phyloP scores from a whole-genome alignment of 2,329 filamentous ascomycete species.

The Fusarium pseudoanthophilum region DNA sequence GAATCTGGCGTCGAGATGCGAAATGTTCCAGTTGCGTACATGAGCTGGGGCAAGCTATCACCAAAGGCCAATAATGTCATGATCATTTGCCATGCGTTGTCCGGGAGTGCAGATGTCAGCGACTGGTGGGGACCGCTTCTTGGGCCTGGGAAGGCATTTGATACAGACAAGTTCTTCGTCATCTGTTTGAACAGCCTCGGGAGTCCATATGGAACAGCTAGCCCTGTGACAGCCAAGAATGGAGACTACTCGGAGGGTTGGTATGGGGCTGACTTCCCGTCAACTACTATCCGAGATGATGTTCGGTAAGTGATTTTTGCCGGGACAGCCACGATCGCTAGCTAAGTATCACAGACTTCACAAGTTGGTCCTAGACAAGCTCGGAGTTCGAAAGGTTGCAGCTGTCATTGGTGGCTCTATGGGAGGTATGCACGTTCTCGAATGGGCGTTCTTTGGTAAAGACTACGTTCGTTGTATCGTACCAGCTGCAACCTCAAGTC shows the following conservation, averaged over 20 bases:
- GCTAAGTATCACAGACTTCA: neutral
- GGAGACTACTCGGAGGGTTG: neutral
- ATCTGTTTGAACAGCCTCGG: neutral
- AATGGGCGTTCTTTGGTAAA: neutral
- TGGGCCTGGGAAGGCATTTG: neutral
- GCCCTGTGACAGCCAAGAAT: neutral
- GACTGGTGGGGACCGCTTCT: neutral
- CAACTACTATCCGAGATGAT: neutral
- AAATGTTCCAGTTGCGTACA: neutral
- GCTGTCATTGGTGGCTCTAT: neutral
- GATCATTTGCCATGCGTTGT: neutral
- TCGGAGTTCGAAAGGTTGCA: neutral
- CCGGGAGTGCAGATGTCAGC: neutral
- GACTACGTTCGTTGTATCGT: neutral
- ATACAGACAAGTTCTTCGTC: neutral
- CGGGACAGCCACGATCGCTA: accelerated
- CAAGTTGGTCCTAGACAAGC: neutral
- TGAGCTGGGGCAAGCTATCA: neutral
- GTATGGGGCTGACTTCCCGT: neutral
- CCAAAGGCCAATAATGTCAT: neutral
- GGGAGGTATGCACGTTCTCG: neutral
- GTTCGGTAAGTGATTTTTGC: neutral
- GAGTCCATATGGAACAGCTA: neutral
- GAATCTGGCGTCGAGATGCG: neutral
- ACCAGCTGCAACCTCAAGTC: neutral